phyloP scores from a whole-genome alignment of 2,329 filamentous ascomycete species.

The Chaetomiaceae sp. region DNA sequence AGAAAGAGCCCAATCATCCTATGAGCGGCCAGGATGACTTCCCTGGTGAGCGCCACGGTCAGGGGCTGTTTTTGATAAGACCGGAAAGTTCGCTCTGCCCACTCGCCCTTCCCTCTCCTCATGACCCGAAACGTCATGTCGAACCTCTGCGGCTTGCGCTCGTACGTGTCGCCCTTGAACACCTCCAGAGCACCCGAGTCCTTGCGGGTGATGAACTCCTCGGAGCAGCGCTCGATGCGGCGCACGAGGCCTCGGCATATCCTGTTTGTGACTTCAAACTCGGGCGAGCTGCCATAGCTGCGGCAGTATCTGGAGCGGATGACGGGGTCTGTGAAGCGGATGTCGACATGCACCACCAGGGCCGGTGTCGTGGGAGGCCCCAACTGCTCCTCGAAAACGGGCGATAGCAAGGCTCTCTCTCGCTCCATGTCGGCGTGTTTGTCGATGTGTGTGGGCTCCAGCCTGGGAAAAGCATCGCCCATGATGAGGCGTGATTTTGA shows the following conservation, averaged over 20 bases:
- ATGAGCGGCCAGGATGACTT: constrained; percentile 47
- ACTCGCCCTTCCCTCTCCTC: constrained; percentile 37
- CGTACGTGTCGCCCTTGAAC: constrained; percentile 26
- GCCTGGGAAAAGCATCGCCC: constrained; percentile 24
- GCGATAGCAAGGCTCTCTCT: constrained; percentile 21
- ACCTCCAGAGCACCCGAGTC: constrained; percentile 45
- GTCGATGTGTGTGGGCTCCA: constrained; percentile 12
- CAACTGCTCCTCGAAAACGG: constrained; percentile 23
- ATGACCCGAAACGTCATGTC: constrained; percentile 46
- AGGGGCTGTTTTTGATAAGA: constrained; percentile 49
- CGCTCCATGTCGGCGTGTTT: constrained; percentile 21
- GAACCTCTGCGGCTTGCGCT: constrained; percentile 43
- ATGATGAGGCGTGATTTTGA: constrained; percentile 16
- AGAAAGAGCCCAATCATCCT: constrained; percentile 49
- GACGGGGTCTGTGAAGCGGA: constrained; percentile 44
- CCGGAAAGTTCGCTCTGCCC: constrained; percentile 42
- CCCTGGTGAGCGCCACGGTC: constrained; percentile 41
- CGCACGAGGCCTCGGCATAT: constrained; percentile 47
- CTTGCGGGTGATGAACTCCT: constrained; percentile 51
- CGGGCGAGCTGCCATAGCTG: constrained; percentile 44
- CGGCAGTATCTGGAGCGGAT: constrained; percentile 40
- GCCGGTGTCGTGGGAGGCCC: constrained; percentile 15
- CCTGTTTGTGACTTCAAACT: constrained; percentile 42
- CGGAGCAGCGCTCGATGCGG: constrained; percentile 48
- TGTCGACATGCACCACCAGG: constrained; percentile 41